A percentile compares a stretch with the other conserved stretches of the same genome.
phyloP scores from a whole-genome alignment of 108 stramenopile genomes.

The Pelagomonas calceolata region DNA sequence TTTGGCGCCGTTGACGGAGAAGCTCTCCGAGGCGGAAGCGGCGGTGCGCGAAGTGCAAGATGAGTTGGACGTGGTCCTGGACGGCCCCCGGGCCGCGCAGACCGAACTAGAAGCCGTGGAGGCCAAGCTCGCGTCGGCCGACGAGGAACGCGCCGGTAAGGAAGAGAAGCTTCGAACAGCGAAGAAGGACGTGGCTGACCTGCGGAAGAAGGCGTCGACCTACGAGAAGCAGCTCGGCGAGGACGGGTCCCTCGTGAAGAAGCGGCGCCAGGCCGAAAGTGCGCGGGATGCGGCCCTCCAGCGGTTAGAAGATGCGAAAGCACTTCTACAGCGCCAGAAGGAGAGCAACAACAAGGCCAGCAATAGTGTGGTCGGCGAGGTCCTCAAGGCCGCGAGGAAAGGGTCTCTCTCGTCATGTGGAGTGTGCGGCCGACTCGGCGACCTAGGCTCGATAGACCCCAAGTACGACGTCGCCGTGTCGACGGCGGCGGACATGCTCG shows the following conservation, averaged over 20 bases:
- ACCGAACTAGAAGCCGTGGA: slow-evolving; percentile 55
- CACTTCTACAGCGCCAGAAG: too few species aligned
- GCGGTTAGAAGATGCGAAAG: slow-evolving; percentile 1
- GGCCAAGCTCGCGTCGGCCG: slow-evolving; percentile 53
- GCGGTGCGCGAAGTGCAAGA: slow-evolving; percentile 38
- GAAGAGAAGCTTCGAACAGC: slow-evolving; percentile 33
- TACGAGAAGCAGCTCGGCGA: slow-evolving; percentile 22
- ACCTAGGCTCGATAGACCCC: slow-evolving; percentile 73
- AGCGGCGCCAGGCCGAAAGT: slow-evolving; percentile 44
- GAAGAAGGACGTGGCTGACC: not conserved
- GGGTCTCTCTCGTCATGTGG: slow-evolving; percentile 68
- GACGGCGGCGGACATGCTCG: slow-evolving; percentile 82
- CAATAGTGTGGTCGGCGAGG: slow-evolving; percentile 57
- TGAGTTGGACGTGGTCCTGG: slow-evolving; percentile 54
- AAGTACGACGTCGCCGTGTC: slow-evolving; percentile 94
- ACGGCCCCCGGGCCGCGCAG: slow-evolving; percentile 22
- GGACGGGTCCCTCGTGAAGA: slow-evolving; percentile 38
- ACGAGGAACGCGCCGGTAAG: slow-evolving; percentile 43
- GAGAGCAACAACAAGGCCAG: slow-evolving; percentile 9
- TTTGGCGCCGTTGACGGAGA: slow-evolving; percentile 67
- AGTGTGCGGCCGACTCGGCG: slow-evolving; percentile 87
- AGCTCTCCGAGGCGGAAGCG: slow-evolving; percentile 43
- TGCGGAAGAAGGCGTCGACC: slow-evolving; percentile 21
- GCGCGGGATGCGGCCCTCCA: slow-evolving; percentile 24
- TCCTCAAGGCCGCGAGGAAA: slow-evolving; percentile 67